Evolutionary conservation across 1,284 basidiomycete genomes (phyloP), one percentile per base, ranked within the genome.

Genomic region (Phaffia rhodozyma): DNA sequence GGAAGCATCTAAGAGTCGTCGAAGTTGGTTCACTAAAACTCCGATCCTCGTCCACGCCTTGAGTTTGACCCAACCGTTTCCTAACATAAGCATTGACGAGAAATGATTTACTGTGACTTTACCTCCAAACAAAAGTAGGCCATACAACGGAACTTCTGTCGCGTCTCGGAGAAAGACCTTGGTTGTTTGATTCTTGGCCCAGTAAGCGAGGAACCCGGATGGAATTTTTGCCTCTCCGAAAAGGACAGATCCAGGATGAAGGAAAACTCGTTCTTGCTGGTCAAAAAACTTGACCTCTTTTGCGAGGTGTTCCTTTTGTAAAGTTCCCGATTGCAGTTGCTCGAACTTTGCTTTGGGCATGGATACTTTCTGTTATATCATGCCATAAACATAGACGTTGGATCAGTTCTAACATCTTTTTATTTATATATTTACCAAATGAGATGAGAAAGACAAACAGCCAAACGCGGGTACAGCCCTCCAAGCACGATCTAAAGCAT

Each of bases 81-180:
- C 84, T 48, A 94, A 78, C 30, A 83, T 85, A 58, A 94, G 76
- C 0, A 87, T 88, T 21, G 87, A 86, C 18, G 79, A 82, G 56
- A 89, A 80, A 70, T 91, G 87, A 70, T 92, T 86, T 65, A 92
- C 83, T 20, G 83, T 78, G 30, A 94, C 82, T 21, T 80, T 79
- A 0, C 90, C 91, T 2, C 91, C 91, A 69, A 96, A 91, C 13
- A 96, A 78, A 53, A 96, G 75, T 25, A 94, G 75, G 38, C 51
- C 61, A 55, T 65, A 66, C 4, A 61, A 48, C 13, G 55, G 62
- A 9, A 50, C 4, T 80, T 94, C 88, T 1, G 89, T 93, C 16
- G 84, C 90, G 74, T 93, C 92, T 58, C 90, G 80, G 69, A 97
- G 71, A 73, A 87, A 96, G 0, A 91, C 80, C 73, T 94, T 93